Evolutionary conservation across 1,139 yeast species (phyloP), one percentile per base, ranked within the genome.

Genomic region (Taphrina populina): DNA sequence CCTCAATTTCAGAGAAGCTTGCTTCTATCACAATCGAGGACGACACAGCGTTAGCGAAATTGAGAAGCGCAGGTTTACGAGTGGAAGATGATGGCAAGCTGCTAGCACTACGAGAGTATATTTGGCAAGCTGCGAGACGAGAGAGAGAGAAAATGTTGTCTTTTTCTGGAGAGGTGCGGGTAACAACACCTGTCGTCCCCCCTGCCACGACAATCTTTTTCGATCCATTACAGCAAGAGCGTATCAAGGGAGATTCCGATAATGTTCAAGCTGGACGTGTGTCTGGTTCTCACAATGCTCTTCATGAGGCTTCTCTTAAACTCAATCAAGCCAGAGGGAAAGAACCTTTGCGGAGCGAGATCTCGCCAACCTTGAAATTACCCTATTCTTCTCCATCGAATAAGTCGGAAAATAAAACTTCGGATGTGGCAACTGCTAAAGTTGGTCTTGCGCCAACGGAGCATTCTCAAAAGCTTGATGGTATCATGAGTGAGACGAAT

Each of bases 21-120:
- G 23, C 44, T 13, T 21, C 36, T 10, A 29, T 6, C 19, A 61
- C 62, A 20, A 64, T 71, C 0, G 60, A 65, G 23, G 98, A 92
- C 67, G 79, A 80, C 61, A 78, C 78, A 40, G 88, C 95, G 88
- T 71, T 88, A 19, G 78, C 79, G 32, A 80, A 83, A 60, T 71
- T 92, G 52, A 78, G 80, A 54, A 75, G 83, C 1, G 74, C 85
- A 15, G 97, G 96, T 0, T 71, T 90, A 46, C 76, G 75, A 17
- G 85, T 81, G 15, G 76, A 74, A 11, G 95, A 88, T 52, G 65
- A 87, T 20, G 90, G 97, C 97, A 92, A 90, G 68, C 71, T 92
- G 4, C 80, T 82, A 33, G 78, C 78, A 7, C 65, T 88, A 52
- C 74, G 90, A 58, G 83, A 82, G 41, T 86, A 88, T 63, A 77